These are phyloP conservation scores for Achaetomiella virescens DNA, from an alignment of 495 filamentous ascomycete genomes.

Conservation along the genomic window DNA sequence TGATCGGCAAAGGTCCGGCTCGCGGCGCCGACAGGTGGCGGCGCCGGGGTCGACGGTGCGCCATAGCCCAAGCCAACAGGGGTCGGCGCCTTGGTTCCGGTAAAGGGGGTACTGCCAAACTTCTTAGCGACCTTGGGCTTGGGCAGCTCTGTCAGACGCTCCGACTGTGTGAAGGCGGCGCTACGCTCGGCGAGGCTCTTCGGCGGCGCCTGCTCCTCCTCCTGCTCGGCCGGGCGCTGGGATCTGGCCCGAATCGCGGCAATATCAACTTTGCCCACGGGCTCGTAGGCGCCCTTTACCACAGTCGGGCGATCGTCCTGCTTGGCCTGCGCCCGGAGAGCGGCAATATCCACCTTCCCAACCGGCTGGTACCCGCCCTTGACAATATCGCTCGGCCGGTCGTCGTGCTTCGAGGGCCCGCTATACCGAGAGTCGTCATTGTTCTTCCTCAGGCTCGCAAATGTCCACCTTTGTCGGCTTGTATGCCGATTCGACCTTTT, in stretches of 20 bases:
- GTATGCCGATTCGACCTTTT: conserved; percentile 90
- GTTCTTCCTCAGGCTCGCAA: conserved; percentile 62
- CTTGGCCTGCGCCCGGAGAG: conserved; percentile 72
- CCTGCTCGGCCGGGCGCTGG: conserved; percentile 53
- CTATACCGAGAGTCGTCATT: conserved; percentile 54
- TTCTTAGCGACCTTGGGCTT: conserved; percentile 92
- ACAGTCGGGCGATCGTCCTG: conserved; percentile 71
- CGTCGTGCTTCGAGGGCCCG: conserved; percentile 29
- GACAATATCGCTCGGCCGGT: conserved; percentile 58
- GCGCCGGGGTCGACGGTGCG: conserved; percentile 41
- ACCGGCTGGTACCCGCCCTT: conserved; percentile 91
- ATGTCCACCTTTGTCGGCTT: conserved; percentile 92
- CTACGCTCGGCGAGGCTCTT: conserved; percentile 62
- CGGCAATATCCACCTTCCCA: conserved; percentile 90
- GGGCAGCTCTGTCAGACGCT: conserved; percentile 78
- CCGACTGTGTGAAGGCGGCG: conserved; percentile 59
- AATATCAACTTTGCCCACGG: conserved; percentile 94
- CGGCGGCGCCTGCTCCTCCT: conserved; percentile 41
- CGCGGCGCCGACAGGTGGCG: conserved; percentile 64
- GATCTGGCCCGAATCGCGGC: conserved; percentile 80
- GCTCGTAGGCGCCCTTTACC: conserved; percentile 89
- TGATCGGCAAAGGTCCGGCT: conserved; percentile 91
- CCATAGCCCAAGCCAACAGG: conserved; percentile 58
- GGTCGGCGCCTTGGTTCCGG: conserved; percentile 80
- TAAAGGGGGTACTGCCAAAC: conserved; percentile 66